Conservation (phyloP, 129 eudicot genomes). For the Calendula officinalis region DNA sequence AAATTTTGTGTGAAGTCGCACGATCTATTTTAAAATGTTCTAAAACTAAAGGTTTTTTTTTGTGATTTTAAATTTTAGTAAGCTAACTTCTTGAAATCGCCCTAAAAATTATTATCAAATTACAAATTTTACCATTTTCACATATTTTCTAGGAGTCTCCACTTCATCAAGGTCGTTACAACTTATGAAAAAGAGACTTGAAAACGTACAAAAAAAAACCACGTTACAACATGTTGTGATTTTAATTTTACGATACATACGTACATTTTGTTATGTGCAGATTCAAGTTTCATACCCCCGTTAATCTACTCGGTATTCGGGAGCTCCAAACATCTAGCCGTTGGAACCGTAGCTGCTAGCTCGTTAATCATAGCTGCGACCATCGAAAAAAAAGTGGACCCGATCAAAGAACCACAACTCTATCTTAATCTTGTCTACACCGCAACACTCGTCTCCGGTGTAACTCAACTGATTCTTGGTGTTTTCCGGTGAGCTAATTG, state of each 20-base stretch:
- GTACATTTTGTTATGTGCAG: slow-evolving; percentile 28
- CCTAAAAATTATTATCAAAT: too few species aligned
- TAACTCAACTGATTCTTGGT: slow-evolving; percentile 65
- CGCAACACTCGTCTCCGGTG: slow-evolving; percentile 69
- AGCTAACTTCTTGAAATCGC: too few species aligned
- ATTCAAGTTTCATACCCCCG: slow-evolving; percentile 91
- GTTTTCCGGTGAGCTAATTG: slow-evolving; percentile 54
- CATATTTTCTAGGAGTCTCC: too few species aligned
- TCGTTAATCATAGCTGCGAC: slow-evolving; percentile 65
- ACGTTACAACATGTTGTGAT: too few species aligned
- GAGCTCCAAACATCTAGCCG: slow-evolving; percentile 80
- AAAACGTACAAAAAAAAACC: too few species aligned
- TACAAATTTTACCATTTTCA: too few species aligned
- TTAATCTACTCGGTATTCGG: slow-evolving; percentile 71
- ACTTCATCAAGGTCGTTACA: too few species aligned
- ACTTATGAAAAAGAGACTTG: too few species aligned
- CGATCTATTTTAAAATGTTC: too few species aligned
- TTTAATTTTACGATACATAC: neutral
- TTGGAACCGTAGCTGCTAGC: slow-evolving; percentile 89
- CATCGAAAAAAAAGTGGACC: slow-evolving; percentile 47
- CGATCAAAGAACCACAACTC: slow-evolving; percentile 31
- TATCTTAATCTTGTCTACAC: slow-evolving; percentile 70
- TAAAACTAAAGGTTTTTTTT: too few species aligned
- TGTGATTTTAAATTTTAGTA: too few species aligned
- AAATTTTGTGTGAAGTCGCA: too few species aligned